Percentiles rank a stretch among this genome's conserved stretches.
Evolutionary conservation across 306 rosid species (phyloP).

Genomic region (Abrus pulchellus): DNA sequence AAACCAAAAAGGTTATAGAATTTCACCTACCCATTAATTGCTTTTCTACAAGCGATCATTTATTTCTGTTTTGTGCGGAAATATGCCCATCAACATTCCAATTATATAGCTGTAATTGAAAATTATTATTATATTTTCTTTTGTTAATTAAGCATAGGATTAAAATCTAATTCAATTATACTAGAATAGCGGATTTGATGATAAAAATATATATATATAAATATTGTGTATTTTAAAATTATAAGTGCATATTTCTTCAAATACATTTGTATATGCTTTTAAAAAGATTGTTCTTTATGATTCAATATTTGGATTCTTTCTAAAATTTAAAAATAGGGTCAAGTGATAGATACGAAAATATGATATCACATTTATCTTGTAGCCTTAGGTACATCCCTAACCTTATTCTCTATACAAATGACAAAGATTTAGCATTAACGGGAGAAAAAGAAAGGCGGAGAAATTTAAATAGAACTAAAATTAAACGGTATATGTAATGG

Average conservation of each 20-base stretch:
- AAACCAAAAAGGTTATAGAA: background rate
- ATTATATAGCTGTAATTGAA: no score
- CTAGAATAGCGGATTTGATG: no score
- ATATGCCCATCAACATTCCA: no score
- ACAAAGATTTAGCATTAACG: background rate
- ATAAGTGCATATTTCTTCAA: no score
- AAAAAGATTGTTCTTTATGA: background rate
- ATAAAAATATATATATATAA: no score
- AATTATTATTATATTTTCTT: no score
- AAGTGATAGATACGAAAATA: no score
- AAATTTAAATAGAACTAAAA: background rate
- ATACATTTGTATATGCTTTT: background rate
- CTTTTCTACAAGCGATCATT: background rate
- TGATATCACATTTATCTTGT: no score
- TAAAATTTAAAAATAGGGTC: background rate
- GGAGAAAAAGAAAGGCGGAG: background rate
- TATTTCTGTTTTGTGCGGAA: no score
- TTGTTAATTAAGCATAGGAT: no score
- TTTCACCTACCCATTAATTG: background rate
- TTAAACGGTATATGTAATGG: background rate
- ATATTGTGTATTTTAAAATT: no score
- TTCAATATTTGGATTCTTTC: background rate
- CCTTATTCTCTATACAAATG: background rate
- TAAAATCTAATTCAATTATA: no score
- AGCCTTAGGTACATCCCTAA: background rate